Evolutionary conservation across 2,329 filamentous ascomycete genomes (phyloP), one percentile per base, ranked within the genome.

Genomic region (Hypoxylon sp.): DNA sequence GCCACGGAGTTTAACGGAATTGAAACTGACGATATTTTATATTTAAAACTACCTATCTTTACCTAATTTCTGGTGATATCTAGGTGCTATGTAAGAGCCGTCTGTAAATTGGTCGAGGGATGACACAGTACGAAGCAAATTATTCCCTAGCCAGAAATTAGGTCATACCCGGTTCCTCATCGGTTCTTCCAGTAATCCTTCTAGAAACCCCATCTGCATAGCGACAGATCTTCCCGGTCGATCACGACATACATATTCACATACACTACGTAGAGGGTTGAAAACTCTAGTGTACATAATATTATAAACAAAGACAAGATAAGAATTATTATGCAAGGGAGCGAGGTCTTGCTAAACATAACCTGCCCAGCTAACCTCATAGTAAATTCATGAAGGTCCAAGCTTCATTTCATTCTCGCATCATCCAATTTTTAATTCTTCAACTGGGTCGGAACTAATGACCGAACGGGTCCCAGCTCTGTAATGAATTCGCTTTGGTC

Each of bases 141-240:
- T 48, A 19, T 3, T 59, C 14, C 19, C n/a, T 53, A 55, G 14
- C 46, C 46, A 19, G 35, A 54, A 54, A 65, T 62, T 24, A 66
- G 57, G 31, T 33, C 29, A 17, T 60, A 50, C 55, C 39, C 26
- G 39, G 29, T 61, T 56, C 54, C 46, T 63, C 22, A n/a, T 13
- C 46, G 54, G 31, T 39, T n/a, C 29, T 56, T 56, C 26, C 26
- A 53, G 22, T 51, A 55, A 52, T 19, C 47, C 52, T 67, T 70
- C 67, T 64, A 65, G 67, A 70, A 70, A 48, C 50, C 19, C 60
- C 37, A 62, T 65, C 55, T 59, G 64, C 56, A 61, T 60, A 51
- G 61, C 29, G 58, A 58, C 50, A 64, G 55, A 67, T 70, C 63
- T 54, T 52, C 60, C 63, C 67, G 67, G 64, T 22, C 59, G 63